Conservation (phyloP, 2,329 filamentous ascomycete species). For the Fusarium euwallaceae region DNA sequence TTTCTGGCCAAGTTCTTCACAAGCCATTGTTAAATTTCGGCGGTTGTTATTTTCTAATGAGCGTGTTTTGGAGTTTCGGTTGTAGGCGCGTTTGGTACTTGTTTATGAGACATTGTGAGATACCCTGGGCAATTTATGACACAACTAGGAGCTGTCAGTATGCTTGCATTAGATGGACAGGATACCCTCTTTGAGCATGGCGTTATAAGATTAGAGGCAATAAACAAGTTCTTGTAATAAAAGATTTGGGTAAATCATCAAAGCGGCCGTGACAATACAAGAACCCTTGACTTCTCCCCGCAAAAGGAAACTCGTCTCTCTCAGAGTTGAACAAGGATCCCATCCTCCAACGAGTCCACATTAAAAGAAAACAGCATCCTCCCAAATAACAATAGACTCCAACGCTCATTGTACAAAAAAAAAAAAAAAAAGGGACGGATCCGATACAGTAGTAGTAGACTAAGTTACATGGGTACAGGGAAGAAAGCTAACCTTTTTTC, state of each 20-base stretch:
- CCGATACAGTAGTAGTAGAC: background rate
- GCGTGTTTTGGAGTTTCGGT: background rate
- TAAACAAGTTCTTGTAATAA: background rate
- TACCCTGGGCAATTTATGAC: background rate
- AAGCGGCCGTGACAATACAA: conserved; percentile 8
- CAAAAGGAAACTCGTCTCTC: conserved; percentile 10
- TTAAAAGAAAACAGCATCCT: conserved; percentile 13
- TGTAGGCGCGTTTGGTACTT: background rate
- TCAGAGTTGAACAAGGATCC: conserved; percentile 4
- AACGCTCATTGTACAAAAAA: conserved; percentile 15
- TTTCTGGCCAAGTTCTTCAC: background rate
- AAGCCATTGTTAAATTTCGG: background rate
- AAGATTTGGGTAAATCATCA: conserved; percentile 27
- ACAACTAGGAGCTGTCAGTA: background rate
- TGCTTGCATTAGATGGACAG: background rate
- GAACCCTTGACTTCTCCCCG: conserved; percentile 17
- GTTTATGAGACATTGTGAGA: background rate
- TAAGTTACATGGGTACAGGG: background rate
- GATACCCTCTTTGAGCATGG: background rate
- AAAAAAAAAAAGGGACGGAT: background rate
- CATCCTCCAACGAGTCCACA: conserved; percentile 31
- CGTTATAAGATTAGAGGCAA: background rate
- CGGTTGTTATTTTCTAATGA: background rate
- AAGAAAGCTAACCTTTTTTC: background rate
- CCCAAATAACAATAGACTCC: conserved; percentile 16